phyloP scores from a whole-genome alignment of 345 rosid genomes.

The Eutrema yunnanense region DNA sequence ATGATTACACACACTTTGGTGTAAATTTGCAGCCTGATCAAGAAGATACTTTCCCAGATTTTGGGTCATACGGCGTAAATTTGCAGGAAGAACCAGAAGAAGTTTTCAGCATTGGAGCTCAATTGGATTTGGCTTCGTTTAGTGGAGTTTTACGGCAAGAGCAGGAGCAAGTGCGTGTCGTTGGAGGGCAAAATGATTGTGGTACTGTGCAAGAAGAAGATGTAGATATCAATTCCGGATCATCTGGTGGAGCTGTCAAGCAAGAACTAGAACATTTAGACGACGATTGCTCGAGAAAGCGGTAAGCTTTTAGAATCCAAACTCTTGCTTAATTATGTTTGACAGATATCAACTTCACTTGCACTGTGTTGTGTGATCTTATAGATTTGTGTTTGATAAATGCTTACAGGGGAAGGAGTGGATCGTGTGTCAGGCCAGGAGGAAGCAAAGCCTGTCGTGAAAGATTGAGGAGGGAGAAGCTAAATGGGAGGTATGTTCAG shows the following conservation, averaged over 20 bases:
- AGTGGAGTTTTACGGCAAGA: slow-evolving; percentile 5
- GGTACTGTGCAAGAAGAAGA: slow-evolving; percentile 18
- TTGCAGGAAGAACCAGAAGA: not conserved
- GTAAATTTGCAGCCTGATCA: slow-evolving; percentile 15
- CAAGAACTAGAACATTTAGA: slow-evolving; percentile 30
- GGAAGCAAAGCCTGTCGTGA: slow-evolving; percentile 79
- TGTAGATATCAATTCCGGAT: slow-evolving; percentile 28
- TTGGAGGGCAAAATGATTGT: slow-evolving; percentile 3
- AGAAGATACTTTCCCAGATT: slow-evolving; percentile 18
- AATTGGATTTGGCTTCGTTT: slow-evolving; percentile 10
- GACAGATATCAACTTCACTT: no score
- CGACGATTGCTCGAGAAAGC: slow-evolving; percentile 39
- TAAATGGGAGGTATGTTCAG: slow-evolving; percentile 60
- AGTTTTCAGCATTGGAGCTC: slow-evolving; percentile 12
- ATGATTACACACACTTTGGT: slow-evolving; percentile 25
- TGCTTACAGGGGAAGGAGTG: slow-evolving; percentile 16
- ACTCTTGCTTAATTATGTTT: not conserved
- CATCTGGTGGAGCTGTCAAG: slow-evolving; percentile 29
- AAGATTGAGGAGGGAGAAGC: slow-evolving; percentile 76
- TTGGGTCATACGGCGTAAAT: slow-evolving; percentile 14
- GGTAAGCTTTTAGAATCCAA: slow-evolving; percentile 23
- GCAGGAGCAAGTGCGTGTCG: not conserved
- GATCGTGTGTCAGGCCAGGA: slow-evolving; percentile 21
- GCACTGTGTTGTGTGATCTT: slow-evolving; percentile 19
- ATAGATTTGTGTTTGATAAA: not conserved